These are phyloP conservation scores for Pilobolus umbonatus DNA, from an alignment of 192 early-diverging fungal species.

Conservation along the genomic window DNA sequence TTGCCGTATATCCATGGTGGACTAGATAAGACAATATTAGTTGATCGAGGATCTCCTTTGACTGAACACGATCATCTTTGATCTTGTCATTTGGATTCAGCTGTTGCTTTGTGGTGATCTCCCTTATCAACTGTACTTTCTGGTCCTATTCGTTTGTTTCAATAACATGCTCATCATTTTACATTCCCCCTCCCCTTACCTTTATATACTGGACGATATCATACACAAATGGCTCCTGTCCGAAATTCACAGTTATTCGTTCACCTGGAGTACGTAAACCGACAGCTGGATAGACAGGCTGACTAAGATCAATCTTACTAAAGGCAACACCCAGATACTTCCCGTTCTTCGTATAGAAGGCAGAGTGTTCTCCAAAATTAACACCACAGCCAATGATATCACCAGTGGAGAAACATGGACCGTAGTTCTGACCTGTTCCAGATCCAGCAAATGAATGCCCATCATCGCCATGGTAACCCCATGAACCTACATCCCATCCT, in stretches of 20 bases:
- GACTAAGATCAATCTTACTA: constrained; percentile 30
- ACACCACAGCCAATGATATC: constrained; percentile 93
- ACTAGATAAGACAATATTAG: constrained; percentile 78
- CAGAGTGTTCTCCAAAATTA: constrained; percentile 69
- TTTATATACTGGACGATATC: constrained; percentile 67
- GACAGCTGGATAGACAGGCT: constrained; percentile 62
- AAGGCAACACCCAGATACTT: constrained; percentile 60
- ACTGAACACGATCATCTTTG: background rate
- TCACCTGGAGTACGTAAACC: constrained; percentile 74
- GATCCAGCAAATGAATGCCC: constrained; percentile 79
- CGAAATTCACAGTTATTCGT: constrained; percentile 74
- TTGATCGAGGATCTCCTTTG: constrained; percentile 39
- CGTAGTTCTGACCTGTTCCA: constrained; percentile 74
- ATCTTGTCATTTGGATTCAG: background rate
- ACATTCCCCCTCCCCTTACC: constrained; percentile 36
- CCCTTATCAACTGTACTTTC: constrained; percentile 11
- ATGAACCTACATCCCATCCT: constrained; percentile 89
- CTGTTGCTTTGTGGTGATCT: background rate
- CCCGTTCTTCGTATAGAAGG: constrained; percentile 95
- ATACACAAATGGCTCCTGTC: constrained; percentile 60
- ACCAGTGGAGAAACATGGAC: constrained; percentile 86
- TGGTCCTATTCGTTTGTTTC: constrained; percentile 10
- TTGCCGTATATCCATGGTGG: constrained; percentile 77
- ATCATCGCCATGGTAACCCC: constrained; percentile 98
- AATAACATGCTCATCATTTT: no score